These are phyloP conservation scores for Trichomonas tenax DNA, from an alignment of 208 protist species.

Conservation along the genomic window DNA sequence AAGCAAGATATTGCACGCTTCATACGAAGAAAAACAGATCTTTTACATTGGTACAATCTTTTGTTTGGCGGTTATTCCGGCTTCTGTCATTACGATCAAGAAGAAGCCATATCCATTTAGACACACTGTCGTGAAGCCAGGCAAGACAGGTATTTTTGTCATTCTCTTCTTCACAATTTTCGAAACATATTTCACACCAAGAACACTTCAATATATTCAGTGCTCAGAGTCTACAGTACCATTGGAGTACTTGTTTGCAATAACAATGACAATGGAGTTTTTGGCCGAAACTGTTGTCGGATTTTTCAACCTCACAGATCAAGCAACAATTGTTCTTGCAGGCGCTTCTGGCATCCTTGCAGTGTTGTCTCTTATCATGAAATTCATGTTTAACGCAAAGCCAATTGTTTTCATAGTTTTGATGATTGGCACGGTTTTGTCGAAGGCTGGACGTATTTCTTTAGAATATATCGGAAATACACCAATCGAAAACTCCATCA, in stretches of 20 bases:
- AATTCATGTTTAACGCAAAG: not conserved
- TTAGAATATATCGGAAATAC: not conserved
- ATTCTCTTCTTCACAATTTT: not conserved
- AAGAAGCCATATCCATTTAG: not conserved
- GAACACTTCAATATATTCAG: not conserved
- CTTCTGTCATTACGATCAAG: not conserved
- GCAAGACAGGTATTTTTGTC: no score
- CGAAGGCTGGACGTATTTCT: not conserved
- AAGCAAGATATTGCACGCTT: not conserved
- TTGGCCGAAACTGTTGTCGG: not conserved
- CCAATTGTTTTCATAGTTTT: not conserved
- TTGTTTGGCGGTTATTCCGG: not conserved
- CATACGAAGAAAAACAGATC: not conserved
- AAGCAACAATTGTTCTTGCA: not conserved
- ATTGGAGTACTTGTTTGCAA: not conserved
- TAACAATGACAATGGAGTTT: not conserved
- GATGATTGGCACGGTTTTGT: not conserved
- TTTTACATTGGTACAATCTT: not conserved
- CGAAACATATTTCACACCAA: not conserved
- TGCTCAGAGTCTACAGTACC: not conserved
- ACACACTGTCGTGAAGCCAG: not conserved
- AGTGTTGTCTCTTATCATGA: not conserved
- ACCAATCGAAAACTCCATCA: not conserved
- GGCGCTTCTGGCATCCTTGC: not conserved
- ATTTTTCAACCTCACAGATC: not conserved